Percentiles rank a stretch among this genome's conserved stretches.
phyloP scores from a whole-genome alignment of 2,329 filamentous ascomycete genomes.

The Aspergillus cejpii region DNA sequence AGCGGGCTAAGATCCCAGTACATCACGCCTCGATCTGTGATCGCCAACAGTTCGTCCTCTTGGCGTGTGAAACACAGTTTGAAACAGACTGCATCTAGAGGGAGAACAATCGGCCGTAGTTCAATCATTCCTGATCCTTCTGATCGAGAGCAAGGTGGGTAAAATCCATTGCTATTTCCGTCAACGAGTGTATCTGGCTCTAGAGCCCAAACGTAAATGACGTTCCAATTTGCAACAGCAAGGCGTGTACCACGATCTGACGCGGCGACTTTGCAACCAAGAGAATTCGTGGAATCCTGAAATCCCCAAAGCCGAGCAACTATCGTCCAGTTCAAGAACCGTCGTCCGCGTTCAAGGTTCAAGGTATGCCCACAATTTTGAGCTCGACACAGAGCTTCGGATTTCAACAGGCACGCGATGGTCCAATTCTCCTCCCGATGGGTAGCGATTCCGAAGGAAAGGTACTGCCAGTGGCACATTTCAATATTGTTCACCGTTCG shows the following conservation, averaged over 20 bases:
- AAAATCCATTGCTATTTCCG: constrained; percentile 26
- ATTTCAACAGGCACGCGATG: constrained; percentile 35
- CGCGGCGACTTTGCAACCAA: constrained; percentile 35
- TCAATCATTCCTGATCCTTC: constrained; percentile 19
- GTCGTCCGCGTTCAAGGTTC: constrained; percentile 38
- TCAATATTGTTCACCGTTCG: constrained; percentile 6
- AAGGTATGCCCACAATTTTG: constrained; percentile 28
- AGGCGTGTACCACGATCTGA: constrained; percentile 34
- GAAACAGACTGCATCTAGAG: constrained; percentile 35
- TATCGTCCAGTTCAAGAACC: constrained; percentile 32
- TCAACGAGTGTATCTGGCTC: constrained; percentile 34
- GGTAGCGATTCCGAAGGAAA: constrained; percentile 35
- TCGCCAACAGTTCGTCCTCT: constrained; percentile 36
- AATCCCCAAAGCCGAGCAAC: constrained; percentile 36
- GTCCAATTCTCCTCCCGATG: constrained; percentile 31
- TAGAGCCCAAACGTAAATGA: constrained; percentile 37
- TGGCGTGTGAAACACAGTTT: constrained; percentile 29
- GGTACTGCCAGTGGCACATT: constrained; percentile 36
- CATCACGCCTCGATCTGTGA: constrained; percentile 41
- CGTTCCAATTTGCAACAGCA: constrained; percentile 40
- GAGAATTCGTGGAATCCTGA: constrained; percentile 28
- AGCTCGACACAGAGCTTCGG: constrained; percentile 25
- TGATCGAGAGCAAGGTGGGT: constrained; percentile 26
- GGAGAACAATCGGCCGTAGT: constrained; percentile 30
- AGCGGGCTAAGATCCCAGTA: constrained; percentile 31